Conservation (phyloP, 345 rosid genomes). For the Pistacia atlantica region DNA sequence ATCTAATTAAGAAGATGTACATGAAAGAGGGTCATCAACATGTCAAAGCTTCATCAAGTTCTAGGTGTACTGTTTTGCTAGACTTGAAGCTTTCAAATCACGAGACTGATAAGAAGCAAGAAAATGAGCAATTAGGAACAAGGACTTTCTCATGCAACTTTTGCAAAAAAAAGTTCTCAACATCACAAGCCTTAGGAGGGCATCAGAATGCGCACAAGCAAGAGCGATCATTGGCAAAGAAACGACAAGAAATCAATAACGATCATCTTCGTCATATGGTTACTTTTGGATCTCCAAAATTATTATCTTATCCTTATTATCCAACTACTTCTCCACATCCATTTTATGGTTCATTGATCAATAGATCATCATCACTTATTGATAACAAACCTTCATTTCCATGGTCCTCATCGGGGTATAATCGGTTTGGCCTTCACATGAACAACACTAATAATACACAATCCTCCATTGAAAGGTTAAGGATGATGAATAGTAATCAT, state of each 20-base stretch:
- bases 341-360: conserved; percentile 27
- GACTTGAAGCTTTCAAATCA: conserved; percentile 27
- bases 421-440: background rate
- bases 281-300: conserved; percentile 1
- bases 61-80: conserved; percentile 14
- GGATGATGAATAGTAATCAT: background rate
- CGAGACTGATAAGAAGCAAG: too few relatives aligned
- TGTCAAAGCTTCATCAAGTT: background rate
- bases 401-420: conserved; percentile 5
- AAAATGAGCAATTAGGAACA: background rate
- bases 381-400: conserved; percentile 23
- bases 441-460: background rate
- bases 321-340: conserved; percentile 18
- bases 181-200: conserved; percentile 75
- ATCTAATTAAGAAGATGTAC: conserved; percentile 2
- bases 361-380: background rate
- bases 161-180: conserved; percentile 61
- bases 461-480: background rate
- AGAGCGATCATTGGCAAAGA: conserved; percentile 62
- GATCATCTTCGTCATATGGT: conserved; percentile 22
- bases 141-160: conserved; percentile 53
- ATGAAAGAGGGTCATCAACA: background rate
- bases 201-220: conserved; percentile 85
- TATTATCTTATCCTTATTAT: conserved; percentile 18
- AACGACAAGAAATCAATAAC: conserved; percentile 22